Conservation (phyloP, 805 yeast genomes). For the Candida chauliodis region DNA sequence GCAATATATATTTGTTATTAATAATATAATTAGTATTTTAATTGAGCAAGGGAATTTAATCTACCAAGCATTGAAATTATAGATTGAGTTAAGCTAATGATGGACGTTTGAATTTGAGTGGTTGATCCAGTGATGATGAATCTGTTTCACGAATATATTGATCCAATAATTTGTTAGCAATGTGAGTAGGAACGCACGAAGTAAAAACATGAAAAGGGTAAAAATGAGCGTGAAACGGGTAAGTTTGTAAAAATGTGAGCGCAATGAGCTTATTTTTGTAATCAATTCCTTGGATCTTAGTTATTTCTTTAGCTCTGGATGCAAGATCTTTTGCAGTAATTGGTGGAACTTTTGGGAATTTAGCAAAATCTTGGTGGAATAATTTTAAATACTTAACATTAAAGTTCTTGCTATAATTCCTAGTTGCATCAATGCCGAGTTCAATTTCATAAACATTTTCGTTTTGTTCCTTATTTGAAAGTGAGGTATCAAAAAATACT, state of each 20-base stretch:
- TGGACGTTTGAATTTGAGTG: too few species aligned
- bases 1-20: too few species aligned
- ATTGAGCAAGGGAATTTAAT: too few species aligned
- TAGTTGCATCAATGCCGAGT: not conserved
- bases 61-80: too few species aligned
- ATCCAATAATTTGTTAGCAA: not conserved
- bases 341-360: not conserved
- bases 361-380: not conserved
- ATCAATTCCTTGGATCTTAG: not conserved
- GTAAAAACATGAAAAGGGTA: not conserved
- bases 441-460: not conserved
- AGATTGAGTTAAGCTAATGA: too few species aligned
- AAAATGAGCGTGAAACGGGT: not conserved
- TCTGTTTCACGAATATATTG: too few species aligned
- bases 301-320: not conserved
- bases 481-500: not conserved
- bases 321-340: not conserved
- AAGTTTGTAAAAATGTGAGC: not conserved
- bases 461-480: not conserved
- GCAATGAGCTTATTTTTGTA: not conserved
- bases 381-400: not conserved
- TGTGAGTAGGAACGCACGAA: not conserved
- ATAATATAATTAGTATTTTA: too few species aligned
- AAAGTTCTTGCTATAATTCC: not conserved
- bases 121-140: too few species aligned